phyloP scores from a whole-genome alignment of 345 rosid species.

The Euclidium syriacum region DNA sequence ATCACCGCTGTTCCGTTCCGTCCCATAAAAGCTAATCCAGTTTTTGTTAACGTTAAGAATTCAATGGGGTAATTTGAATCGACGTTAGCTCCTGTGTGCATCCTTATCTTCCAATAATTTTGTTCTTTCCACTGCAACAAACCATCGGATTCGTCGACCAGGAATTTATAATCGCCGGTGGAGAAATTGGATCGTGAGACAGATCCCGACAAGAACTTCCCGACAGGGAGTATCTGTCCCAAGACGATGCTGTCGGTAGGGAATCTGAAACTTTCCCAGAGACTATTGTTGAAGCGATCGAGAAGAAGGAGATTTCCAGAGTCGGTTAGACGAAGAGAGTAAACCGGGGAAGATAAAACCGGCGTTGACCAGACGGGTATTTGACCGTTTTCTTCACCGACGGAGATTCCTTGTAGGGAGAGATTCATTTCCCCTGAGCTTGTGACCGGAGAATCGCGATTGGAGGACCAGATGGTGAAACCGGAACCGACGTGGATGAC shows the following conservation, averaged over 20 bases:
- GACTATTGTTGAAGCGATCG: conserved; percentile 47
- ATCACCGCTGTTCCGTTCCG: conserved; percentile 50
- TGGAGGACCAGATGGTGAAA: conserved; percentile 76
- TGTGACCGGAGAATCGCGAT: conserved; percentile 62
- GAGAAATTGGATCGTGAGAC: conserved; percentile 44
- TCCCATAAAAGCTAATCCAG: conserved; percentile 60
- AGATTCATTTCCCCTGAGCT: conserved; percentile 55
- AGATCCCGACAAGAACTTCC: conserved; percentile 42
- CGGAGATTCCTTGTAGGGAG: conserved; percentile 47
- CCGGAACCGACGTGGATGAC: conserved; percentile 56
- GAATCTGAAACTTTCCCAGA: conserved; percentile 75
- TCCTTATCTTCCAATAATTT: conserved; percentile 68
- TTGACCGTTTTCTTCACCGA: conserved; percentile 42
- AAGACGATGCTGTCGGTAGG: conserved; percentile 76
- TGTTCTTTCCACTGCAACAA: conserved; percentile 55
- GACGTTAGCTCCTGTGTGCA: conserved; percentile 46
- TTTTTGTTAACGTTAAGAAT: conserved; percentile 49
- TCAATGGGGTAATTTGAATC: conserved; percentile 41
- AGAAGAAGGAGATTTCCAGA: conserved; percentile 71
- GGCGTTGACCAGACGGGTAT: conserved; percentile 65
- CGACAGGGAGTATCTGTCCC: conserved; percentile 50
- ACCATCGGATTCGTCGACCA: conserved; percentile 43
- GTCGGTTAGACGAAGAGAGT: conserved; percentile 48
- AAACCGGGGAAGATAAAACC: conserved; percentile 42
- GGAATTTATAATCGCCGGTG: conserved; percentile 54